phyloP scores from a whole-genome alignment of 2,329 filamentous ascomycete species.

The Paracamarosporium sp. region DNA sequence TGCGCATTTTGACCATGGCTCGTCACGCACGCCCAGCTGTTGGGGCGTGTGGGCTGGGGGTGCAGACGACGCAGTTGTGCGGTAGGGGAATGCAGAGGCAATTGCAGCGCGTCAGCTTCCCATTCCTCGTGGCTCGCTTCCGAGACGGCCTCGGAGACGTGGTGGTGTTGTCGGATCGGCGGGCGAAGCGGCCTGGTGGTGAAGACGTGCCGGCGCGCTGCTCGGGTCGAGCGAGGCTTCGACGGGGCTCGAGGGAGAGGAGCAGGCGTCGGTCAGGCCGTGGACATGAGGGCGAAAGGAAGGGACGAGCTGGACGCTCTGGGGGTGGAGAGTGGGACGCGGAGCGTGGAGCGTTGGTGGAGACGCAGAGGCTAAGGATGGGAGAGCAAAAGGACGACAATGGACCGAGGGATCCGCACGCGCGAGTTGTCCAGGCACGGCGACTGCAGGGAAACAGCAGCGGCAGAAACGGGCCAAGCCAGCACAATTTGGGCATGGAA shows the following conservation, averaged over 20 bases:
- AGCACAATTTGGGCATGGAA: slow-evolving; percentile 20
- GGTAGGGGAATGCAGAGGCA: slow-evolving; percentile 10
- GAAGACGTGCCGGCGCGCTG: slow-evolving; percentile 19
- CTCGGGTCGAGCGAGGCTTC: slow-evolving; percentile 19
- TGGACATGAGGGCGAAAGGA: slow-evolving; percentile 21
- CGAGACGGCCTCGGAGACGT: slow-evolving; percentile 2
- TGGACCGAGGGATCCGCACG: not conserved
- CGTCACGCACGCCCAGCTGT: not conserved
- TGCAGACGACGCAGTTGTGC: not conserved
- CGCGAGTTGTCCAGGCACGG: not conserved
- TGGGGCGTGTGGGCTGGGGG: not conserved
- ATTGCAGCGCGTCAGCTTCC: slow-evolving; percentile 22
- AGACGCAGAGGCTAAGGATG: slow-evolving; percentile 1
- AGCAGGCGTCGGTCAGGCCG: not conserved
- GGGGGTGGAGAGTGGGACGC: slow-evolving; percentile 8
- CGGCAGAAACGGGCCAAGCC: slow-evolving; percentile 13
- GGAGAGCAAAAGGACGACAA: not conserved
- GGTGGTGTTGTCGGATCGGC: slow-evolving; percentile 7
- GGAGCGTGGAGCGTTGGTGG: not conserved
- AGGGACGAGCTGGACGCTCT: slow-evolving; percentile 30
- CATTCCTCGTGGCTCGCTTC: slow-evolving; percentile 33
- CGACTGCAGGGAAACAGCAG: slow-evolving; percentile 8
- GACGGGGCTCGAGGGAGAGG: slow-evolving; percentile 3
- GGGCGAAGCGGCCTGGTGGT: slow-evolving; percentile 5
- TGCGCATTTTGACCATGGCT: slow-evolving; percentile 69